A percentile compares a stretch with the other conserved stretches of the same genome.
These are phyloP conservation scores for Russula compacta DNA, from an alignment of 768 basidiomycete species.

Conservation along the genomic window DNA sequence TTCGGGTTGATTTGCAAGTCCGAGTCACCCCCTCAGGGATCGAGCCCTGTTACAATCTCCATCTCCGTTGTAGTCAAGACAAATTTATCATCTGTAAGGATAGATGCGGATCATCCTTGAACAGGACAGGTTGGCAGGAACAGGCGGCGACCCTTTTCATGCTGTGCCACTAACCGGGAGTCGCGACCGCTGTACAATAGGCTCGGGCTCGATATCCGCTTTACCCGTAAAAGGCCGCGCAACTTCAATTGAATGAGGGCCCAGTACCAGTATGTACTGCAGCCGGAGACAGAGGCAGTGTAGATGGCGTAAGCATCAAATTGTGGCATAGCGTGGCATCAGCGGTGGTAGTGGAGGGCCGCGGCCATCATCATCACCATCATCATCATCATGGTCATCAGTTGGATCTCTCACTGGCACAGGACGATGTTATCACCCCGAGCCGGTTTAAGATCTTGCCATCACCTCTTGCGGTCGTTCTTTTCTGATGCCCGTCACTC, in stretches of 20 bases:
- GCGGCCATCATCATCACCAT: neutral
- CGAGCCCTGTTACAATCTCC: neutral
- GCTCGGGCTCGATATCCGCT: neutral
- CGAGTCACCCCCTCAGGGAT: neutral
- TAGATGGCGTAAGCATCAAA: neutral
- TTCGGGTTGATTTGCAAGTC: neutral
- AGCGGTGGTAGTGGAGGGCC: neutral
- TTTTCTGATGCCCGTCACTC: slow-evolving; percentile 2
- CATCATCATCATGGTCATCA: neutral
- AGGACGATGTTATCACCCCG: neutral
- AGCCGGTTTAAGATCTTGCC: neutral
- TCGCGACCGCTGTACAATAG: neutral
- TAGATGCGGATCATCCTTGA: neutral
- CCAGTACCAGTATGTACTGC: too few relatives aligned
- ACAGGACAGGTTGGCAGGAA: neutral
- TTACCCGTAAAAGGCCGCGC: neutral
- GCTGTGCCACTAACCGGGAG: neutral
- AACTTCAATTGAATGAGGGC: neutral
- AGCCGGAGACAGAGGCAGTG: neutral
- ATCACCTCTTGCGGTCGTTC: neutral
- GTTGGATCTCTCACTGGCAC: too few relatives aligned
- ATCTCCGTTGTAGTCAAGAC: neutral
- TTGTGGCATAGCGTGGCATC: neutral
- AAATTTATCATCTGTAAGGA: neutral
- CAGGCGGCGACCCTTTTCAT: neutral